phyloP scores from a whole-genome alignment of 768 basidiomycete species.

The Rhodotorula graminis region DNA sequence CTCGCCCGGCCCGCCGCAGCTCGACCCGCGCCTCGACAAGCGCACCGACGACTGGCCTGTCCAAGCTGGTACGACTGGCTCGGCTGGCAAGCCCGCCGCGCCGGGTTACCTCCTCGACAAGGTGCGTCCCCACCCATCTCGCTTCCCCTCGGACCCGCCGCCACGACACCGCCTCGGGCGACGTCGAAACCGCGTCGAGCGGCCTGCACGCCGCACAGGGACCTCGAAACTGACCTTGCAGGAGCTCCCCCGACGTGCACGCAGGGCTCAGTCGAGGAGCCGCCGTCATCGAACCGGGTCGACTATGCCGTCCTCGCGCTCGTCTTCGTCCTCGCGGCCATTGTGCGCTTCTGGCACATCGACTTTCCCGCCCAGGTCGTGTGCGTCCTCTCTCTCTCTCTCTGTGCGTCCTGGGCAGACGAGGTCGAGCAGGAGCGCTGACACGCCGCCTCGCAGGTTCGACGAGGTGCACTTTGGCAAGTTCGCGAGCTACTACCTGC shows the following conservation, averaged over 20 bases:
- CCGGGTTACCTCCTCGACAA: constrained; percentile 23
- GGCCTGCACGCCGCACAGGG: too few relatives aligned
- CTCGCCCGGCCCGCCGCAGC: not conserved
- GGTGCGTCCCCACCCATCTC: constrained; percentile 7
- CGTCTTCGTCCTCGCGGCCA: constrained; percentile 29
- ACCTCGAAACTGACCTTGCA: too few relatives aligned
- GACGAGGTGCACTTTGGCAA: constrained; percentile 76
- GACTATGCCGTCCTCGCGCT: constrained; percentile 21
- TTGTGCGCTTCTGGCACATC: constrained; percentile 43
- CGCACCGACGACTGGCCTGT: constrained; percentile 18
- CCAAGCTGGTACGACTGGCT: not conserved
- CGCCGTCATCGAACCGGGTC: constrained; percentile 13
- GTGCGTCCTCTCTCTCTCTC: constrained; percentile 18
- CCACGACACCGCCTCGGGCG: too few relatives aligned
- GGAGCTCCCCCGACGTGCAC: too few relatives aligned
- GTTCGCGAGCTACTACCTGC: constrained; percentile 90
- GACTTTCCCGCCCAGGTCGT: constrained; percentile 44
- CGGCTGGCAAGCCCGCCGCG: rapidly evolving
- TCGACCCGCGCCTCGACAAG: constrained; percentile 29
- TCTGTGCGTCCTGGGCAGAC: rapidly evolving
- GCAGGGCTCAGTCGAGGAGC: constrained; percentile 25
- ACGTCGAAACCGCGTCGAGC: too few relatives aligned
- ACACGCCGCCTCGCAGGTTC: constrained; percentile 24
- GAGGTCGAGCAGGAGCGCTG: not conserved
- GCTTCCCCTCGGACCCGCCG: too few relatives aligned